Evolutionary conservation across 2,329 filamentous ascomycete genomes (phyloP).

Genomic region (Calonectria fujianensis): DNA sequence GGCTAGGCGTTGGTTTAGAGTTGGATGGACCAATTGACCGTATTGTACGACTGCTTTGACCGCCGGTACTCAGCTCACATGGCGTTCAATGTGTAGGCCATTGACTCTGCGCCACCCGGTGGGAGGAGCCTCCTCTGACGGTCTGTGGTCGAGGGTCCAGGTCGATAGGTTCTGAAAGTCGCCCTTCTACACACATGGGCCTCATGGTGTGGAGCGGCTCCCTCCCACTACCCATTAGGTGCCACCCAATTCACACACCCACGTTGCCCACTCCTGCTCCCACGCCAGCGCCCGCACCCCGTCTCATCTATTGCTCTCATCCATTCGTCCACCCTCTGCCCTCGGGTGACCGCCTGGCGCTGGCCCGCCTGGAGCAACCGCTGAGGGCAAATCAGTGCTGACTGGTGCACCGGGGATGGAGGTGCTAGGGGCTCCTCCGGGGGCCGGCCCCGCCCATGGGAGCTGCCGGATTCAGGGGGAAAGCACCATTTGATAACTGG

Average conservation of each 20-base stretch:
- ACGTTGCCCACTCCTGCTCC: slow-evolving; percentile 16
- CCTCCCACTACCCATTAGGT: slow-evolving; percentile 20
- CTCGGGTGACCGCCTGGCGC: slow-evolving; percentile 47
- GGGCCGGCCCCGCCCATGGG: slow-evolving; percentile 26
- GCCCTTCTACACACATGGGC: slow-evolving; percentile 1
- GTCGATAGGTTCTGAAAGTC: not conserved
- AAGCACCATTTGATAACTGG: slow-evolving; percentile 37
- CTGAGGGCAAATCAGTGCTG: slow-evolving; percentile 46
- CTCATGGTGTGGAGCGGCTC: slow-evolving; percentile 21
- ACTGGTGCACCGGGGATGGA: slow-evolving; percentile 7
- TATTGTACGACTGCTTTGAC: slow-evolving; percentile 8
- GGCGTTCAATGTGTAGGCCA: slow-evolving; percentile 36
- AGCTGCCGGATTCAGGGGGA: slow-evolving; percentile 51
- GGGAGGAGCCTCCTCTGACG: slow-evolving; percentile 30
- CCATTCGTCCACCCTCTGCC: slow-evolving; percentile 28
- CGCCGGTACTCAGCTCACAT: slow-evolving; percentile 16
- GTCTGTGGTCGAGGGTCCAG: not conserved
- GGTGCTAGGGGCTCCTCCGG: slow-evolving; percentile 23
- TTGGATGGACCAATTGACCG: slow-evolving; percentile 14
- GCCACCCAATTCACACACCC: slow-evolving; percentile 1
- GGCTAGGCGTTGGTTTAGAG: slow-evolving; percentile 28
- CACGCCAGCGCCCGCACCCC: slow-evolving; percentile 47
- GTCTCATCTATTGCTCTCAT: slow-evolving; percentile 22
- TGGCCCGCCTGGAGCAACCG: slow-evolving; percentile 35
- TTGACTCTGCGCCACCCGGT: slow-evolving; percentile 30